Base-by-base conservation (phyloP, 2,329 filamentous ascomycete genomes). In the Esteya vermicola region DNA sequence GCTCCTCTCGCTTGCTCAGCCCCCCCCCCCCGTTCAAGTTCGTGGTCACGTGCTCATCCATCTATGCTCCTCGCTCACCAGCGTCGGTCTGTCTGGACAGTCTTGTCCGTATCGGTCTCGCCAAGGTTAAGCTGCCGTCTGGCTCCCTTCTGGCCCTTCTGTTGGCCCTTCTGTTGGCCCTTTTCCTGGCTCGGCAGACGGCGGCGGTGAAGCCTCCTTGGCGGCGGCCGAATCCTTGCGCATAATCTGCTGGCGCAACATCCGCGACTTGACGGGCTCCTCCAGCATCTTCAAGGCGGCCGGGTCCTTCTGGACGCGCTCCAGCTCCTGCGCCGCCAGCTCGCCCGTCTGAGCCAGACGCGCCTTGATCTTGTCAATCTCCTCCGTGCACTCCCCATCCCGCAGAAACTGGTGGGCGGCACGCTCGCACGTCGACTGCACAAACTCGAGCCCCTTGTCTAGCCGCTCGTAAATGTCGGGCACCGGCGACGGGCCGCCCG, bases 401-500 rank as follows among this genome's bases (percentile, higher is more conserved):
- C 88, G 76, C n/a, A 95, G 66, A 45, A 91, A 85, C 52, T 93
- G 84, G 53, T 93, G 86, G 0, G 88, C 88, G 3, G 82, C 88
- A 40, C 78, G 78, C 60, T 95, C 88, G 55, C 84, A 93, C 50
- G 86, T 73, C 41, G 70, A 71, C 56, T 94, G 85, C 6, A 85
- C 81, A 47, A 75, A 73, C 54, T 94, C 86, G 21, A 95, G 65
- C 1, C 75, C 72, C 54, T 81, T 82, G 54, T 94, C 86, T 1
- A 86, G 68, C 33, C 74, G 67, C 47, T 93, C 84, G 52, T 81
- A 85, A 1, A 75, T 64, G 45, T 75, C 72, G 1, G 49, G 45
- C 33, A 36, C 47, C 40, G 54, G 53, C 33, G n/a, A n/a, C n/a
- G 54, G 52, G 36, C 48, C 31, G 31, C 51, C 50, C 13, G 32